phyloP scores from a whole-genome alignment of 1,139 yeast species.

The Magnusiomyces tetraspermus region DNA sequence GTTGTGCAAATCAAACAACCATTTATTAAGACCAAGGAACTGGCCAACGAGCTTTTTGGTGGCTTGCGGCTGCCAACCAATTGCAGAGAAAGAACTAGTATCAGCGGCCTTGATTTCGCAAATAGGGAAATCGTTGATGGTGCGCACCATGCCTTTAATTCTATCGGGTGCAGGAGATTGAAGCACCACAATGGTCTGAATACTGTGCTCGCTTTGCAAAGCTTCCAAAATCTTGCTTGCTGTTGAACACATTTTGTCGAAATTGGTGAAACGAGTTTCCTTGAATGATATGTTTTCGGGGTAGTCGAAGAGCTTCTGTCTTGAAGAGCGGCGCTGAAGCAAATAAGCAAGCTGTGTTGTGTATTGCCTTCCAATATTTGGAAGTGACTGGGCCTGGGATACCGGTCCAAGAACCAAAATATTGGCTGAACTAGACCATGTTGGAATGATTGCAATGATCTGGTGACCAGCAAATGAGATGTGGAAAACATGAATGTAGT shows the following conservation, averaged over 20 bases:
- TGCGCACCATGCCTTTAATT: constrained; percentile 26
- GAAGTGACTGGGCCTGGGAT: constrained; percentile 56
- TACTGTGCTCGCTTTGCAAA: constrained; percentile 59
- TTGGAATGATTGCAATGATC: constrained; percentile 55
- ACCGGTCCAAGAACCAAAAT: constrained; percentile 65
- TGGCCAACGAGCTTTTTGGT: constrained; percentile 61
- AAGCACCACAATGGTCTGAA: constrained; percentile 55
- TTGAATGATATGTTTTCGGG: constrained; percentile 20
- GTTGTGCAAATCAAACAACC: constrained; percentile 59
- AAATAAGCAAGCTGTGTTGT: constrained; percentile 43
- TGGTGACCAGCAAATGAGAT: constrained; percentile 70
- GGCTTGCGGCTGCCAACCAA: constrained; percentile 80
- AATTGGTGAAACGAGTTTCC: constrained; percentile 15
- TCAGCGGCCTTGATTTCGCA: constrained; percentile 44
- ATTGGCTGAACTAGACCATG: constrained; percentile 49
- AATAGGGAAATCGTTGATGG: constrained; percentile 49
- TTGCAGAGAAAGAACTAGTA: constrained; percentile 52
- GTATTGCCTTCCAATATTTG: constrained; percentile 47
- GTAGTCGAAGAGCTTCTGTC: constrained; percentile 24
- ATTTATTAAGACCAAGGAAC: constrained; percentile 61
- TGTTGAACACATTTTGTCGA: constrained; percentile 23
- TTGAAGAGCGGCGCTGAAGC: constrained; percentile 23
- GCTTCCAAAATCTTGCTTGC: constrained; percentile 40
- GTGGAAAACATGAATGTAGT: constrained; percentile 61
- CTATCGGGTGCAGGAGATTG: constrained; percentile 57